Base-by-base conservation (phyloP, 495 filamentous ascomycete species). In the Neurospora sp. region DNA sequence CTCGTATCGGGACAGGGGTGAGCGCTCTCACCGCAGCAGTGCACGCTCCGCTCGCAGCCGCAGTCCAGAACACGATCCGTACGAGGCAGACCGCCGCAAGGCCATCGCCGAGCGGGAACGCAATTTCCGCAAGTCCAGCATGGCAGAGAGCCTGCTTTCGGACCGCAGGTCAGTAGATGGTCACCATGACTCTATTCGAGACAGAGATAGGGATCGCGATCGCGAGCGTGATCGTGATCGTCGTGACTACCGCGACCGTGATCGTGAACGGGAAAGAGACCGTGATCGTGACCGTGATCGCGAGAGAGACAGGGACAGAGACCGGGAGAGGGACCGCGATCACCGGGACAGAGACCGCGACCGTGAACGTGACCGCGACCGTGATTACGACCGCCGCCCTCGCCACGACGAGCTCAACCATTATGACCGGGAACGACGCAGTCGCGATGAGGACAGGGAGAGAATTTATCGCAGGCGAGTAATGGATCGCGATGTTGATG, bases 41-140 rank as follows among this genome's bases (percentile, higher is more conserved):
- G 80, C 68, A 35, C 81, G 81, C 73, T 77, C 78, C 71, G 77
- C 68, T 68, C 80, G 85, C 72, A 83, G 83, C 75, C 92, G 92
- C 69, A 93, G 91, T 44, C 93, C 93, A 7, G 94, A 98, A 79
- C 87, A 87, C 37, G 93, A 97, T 79, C 89, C 92, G 16, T 97
- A 97, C 78, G 94, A 96, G 80, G 93, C 92, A 65, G 94, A 97
- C 77, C 90, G 94, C 68, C 89, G 91, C 72, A 93, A 94, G 78
- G 93, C 93, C 22, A 91, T 92, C 78, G 92, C 92, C 37, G 93
- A 95, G 75, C 91, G 94, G 39, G 94, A 97, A 81, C 89, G 92
- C 65, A 93, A 94, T 73, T 94, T 94, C 81, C 90, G 92, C 77
- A 95, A 94, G 80, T 83, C 87, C 65, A 91, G 88, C 78, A 89